These are phyloP conservation scores for Chalciporus piperatus DNA, from an alignment of 768 basidiomycete species.

Conservation along the genomic window DNA sequence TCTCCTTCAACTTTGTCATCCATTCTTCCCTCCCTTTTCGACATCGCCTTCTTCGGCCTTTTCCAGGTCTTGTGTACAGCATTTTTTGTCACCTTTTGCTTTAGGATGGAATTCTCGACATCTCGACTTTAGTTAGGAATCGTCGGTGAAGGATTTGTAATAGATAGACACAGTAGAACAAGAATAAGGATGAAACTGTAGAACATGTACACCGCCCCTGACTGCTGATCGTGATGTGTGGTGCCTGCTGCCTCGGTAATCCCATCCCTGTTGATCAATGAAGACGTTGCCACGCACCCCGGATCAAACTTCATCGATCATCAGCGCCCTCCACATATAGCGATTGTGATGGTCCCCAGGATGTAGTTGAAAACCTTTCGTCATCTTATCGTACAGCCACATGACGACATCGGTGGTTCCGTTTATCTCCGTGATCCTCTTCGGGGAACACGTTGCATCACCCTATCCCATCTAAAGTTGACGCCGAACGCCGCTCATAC, in stretches of 20 bases:
- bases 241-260: neutral
- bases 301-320: neutral
- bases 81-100: too few species aligned
- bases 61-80: neutral
- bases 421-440: constrained; percentile 10
- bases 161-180: constrained; percentile 20
- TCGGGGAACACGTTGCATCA: constrained; percentile 21
- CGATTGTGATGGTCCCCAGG: neutral
- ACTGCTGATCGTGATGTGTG: neutral
- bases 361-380: neutral
- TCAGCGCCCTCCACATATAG: neutral
- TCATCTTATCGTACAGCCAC: constrained; percentile 11
- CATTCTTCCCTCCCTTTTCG: neutral
- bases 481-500: neutral
- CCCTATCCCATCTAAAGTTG: neutral
- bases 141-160: constrained; percentile 9
- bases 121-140: neutral
- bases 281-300: neutral
- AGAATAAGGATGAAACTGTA: neutral
- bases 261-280: neutral
- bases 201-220: constrained; percentile 9
- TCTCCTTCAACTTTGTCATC: too few species aligned
- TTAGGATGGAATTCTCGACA: neutral
- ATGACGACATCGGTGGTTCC: constrained; percentile 10
- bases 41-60: neutral